These are phyloP conservation scores for Russula sp. DNA, from an alignment of 768 basidiomycete genomes.

Conservation along the genomic window DNA sequence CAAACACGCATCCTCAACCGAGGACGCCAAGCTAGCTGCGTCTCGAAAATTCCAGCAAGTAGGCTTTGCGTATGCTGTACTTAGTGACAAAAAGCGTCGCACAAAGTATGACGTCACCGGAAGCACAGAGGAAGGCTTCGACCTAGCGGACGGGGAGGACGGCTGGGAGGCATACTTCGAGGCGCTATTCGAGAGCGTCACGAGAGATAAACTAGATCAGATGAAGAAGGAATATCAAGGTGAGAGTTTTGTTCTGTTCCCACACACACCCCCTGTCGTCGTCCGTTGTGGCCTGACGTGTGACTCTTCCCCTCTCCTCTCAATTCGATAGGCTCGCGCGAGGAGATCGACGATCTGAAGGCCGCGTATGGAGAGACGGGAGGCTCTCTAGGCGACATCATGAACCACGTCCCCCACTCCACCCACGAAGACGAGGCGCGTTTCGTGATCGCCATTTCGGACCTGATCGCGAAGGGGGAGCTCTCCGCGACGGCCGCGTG, in stretches of 20 bases:
- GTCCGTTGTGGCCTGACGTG: no score
- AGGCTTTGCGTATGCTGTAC: slow-evolving; percentile 88
- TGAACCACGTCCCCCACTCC: slow-evolving; percentile 83
- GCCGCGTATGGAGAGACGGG: slow-evolving; percentile 61
- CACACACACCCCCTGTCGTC: background rate
- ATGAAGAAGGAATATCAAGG: slow-evolving; percentile 95
- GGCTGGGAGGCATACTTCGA: slow-evolving; percentile 97
- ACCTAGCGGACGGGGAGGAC: slow-evolving; percentile 64
- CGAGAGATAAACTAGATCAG: slow-evolving; percentile 81
- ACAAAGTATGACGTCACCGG: slow-evolving; percentile 82
- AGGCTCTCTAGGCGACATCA: slow-evolving; percentile 77
- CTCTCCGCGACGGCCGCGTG: slow-evolving; percentile 55
- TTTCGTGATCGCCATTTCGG: slow-evolving; percentile 63
- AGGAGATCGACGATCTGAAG: slow-evolving; percentile 78
- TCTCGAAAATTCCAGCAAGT: slow-evolving; percentile 85
- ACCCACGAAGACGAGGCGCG: slow-evolving; percentile 80
- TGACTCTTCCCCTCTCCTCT: background rate
- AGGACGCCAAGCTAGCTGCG: slow-evolving; percentile 58
- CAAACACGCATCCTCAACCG: slow-evolving; percentile 63
- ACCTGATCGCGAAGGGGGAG: slow-evolving; percentile 55
- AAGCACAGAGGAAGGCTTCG: slow-evolving; percentile 73
- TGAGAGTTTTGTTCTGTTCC: slow-evolving; percentile 27
- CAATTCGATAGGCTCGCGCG: slow-evolving; percentile 58
- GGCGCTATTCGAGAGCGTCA: slow-evolving; percentile 81
- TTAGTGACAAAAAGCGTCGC: slow-evolving; percentile 71